Evolutionary conservation across 768 basidiomycete species (phyloP).

Genomic region (Lactarius psammicola): DNA sequence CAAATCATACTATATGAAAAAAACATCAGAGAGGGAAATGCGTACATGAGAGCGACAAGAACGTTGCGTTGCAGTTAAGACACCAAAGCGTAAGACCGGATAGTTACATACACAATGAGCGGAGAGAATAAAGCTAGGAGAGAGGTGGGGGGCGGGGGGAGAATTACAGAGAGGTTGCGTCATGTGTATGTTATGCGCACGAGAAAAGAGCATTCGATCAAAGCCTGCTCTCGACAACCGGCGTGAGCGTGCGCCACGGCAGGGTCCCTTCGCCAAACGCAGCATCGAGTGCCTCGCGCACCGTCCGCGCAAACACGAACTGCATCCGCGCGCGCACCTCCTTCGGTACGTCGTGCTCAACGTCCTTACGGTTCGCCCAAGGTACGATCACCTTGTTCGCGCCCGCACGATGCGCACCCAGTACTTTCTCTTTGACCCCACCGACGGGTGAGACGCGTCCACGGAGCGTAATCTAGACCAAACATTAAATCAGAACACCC

Average conservation of each 20-base stretch:
- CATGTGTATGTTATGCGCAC: too few species aligned
- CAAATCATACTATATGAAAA: background rate
- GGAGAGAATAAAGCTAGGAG: too few species aligned
- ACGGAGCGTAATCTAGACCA: constrained; percentile 67
- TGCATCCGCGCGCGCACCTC: constrained; percentile 74
- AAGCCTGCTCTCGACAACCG: constrained; percentile 55
- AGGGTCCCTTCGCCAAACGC: constrained; percentile 74
- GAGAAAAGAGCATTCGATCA: background rate
- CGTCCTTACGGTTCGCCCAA: constrained; percentile 81
- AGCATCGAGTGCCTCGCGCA: constrained; percentile 78
- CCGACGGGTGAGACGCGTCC: constrained; percentile 83
- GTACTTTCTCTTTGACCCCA: constrained; percentile 88
- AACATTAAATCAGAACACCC: background rate
- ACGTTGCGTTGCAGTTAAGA: background rate
- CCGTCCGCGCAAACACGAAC: constrained; percentile 76
- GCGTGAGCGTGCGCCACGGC: constrained; percentile 55
- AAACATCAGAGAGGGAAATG: too few species aligned
- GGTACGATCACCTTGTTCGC: constrained; percentile 84
- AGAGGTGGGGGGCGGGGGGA: too few species aligned
- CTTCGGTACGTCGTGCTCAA: constrained; percentile 76
- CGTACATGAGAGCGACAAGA: background rate
- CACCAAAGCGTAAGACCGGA: background rate
- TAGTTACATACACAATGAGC: background rate
- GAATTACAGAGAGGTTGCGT: too few species aligned
- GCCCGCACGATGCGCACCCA: constrained; percentile 86